These are phyloP conservation scores for Saksenaea vasiformis DNA, from an alignment of 371 early-diverging fungal species.

Conservation along the genomic window DNA sequence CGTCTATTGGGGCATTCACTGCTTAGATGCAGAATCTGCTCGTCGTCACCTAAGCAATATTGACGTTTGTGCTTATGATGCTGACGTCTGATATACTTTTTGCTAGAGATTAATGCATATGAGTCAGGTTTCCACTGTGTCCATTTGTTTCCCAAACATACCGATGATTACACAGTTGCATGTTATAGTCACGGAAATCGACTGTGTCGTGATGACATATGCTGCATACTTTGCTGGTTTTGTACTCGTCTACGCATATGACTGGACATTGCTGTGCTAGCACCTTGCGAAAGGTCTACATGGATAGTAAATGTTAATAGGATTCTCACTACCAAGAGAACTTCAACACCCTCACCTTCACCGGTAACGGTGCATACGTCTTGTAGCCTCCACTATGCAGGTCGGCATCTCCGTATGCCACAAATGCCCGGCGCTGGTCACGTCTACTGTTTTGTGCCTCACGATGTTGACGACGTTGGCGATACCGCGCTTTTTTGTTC, in stretches of 20 bases:
- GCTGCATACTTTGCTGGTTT: not conserved
- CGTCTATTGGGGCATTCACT: not conserved
- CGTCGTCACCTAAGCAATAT: not conserved
- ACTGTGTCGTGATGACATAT: too few relatives aligned
- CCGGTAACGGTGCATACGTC: not conserved
- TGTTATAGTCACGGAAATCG: not conserved
- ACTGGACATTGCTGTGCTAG: not conserved
- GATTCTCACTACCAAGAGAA: not conserved
- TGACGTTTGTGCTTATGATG: not conserved
- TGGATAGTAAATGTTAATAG: not conserved
- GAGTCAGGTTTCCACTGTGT: not conserved
- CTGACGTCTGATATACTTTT: not conserved
- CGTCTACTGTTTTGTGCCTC: not conserved
- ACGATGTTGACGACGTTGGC: not conserved
- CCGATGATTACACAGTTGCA: not conserved
- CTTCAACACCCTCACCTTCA: not conserved
- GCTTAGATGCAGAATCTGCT: not conserved
- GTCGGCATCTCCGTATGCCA: not conserved
- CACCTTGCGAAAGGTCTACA: not conserved
- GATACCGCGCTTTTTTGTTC: not conserved
- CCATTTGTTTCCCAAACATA: not conserved
- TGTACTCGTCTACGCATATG: not conserved
- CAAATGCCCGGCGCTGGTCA: not conserved
- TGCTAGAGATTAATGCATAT: not conserved
- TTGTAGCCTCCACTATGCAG: not conserved